Percentiles rank a stretch among this genome's conserved stretches.
phyloP scores from a whole-genome alignment of 257 asterid species.

The Nicotiana otophora region DNA sequence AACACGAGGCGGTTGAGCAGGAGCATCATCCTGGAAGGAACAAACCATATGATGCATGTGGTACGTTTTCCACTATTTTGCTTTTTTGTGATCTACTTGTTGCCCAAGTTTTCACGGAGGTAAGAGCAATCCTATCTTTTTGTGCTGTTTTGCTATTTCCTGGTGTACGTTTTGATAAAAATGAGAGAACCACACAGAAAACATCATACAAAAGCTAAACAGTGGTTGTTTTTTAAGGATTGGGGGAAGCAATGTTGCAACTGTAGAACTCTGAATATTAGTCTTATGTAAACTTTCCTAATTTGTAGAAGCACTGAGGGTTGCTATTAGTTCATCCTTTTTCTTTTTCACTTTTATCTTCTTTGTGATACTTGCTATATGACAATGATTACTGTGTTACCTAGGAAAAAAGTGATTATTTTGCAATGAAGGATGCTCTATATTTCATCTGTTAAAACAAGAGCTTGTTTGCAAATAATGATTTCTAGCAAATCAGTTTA shows the following conservation, averaged over 20 bases:
- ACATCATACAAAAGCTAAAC: background rate
- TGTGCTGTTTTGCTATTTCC: background rate
- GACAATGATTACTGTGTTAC: background rate
- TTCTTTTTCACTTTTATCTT: background rate
- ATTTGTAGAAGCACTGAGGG: background rate
- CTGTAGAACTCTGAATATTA: background rate
- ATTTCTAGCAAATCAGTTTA: background rate
- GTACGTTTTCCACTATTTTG: constrained; percentile 68
- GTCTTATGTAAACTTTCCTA: background rate
- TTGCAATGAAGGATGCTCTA: background rate
- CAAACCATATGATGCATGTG: constrained; percentile 83
- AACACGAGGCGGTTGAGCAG: constrained; percentile 36
- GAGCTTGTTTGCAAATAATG: background rate
- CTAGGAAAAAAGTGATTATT: background rate
- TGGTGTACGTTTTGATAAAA: background rate
- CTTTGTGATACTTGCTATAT: background rate
- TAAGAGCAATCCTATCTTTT: constrained; percentile 3
- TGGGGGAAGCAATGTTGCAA: background rate
- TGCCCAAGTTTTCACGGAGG: constrained; percentile 61
- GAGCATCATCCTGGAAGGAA: constrained; percentile 82
- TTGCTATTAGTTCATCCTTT: background rate
- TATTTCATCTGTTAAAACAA: background rate
- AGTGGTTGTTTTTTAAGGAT: background rate
- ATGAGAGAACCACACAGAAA: background rate
- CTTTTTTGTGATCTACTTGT: constrained; percentile 60